Evolutionary conservation across 768 basidiomycete species (phyloP), one percentile per base, ranked within the genome.

Genomic region (Leucocoprinus sp.): DNA sequence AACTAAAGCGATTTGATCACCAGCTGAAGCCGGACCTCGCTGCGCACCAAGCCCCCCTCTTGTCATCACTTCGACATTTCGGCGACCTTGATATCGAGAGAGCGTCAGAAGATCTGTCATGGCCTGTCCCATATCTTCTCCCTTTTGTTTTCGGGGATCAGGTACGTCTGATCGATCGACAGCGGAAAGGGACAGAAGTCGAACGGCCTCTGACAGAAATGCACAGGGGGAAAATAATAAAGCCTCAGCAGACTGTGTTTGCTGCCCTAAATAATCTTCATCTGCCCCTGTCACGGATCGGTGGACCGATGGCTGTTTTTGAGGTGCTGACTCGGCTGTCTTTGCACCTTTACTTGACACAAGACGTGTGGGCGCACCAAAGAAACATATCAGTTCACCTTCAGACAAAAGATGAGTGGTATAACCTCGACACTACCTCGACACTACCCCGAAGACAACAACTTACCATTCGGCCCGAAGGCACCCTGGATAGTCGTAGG

Each of bases 361-460:
- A 48, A 84, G 75, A 12, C 84, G 75, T 15, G 80, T 82, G 2
- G 84, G 80, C 3, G 82, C 77, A 36, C 82, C 76, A 66, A 87
- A 93, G 65, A 95, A 93, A 57, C 82, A 89, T 0, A 93, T 76
- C 1, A 95, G 66, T 65, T 92, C 82, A 39, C 90, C 92, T 93
- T 51, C 34, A 1, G 31, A 3, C 38, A 34, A 5, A 34, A 4
- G 8, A 42, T n/a, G 14, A 44, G 36, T 17, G 19, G 23, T 23
- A 8, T 17, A 31, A 22, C 12, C 14, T 6, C 23, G 23, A 9
- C 31, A 22, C 9, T 5, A 19, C n/a, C 29, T 28, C 15, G 28
- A 4, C 11, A 31, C n/a, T n/a, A n/a, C n/a, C n/a, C n/a, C n/a
- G n/a, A n/a, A n/a, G n/a, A n/a, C 9, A 28, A 33, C 7, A 3